These are phyloP conservation scores for Eimeria zaria DNA, from an alignment of 169 alveolate species.

Conservation along the genomic window DNA sequence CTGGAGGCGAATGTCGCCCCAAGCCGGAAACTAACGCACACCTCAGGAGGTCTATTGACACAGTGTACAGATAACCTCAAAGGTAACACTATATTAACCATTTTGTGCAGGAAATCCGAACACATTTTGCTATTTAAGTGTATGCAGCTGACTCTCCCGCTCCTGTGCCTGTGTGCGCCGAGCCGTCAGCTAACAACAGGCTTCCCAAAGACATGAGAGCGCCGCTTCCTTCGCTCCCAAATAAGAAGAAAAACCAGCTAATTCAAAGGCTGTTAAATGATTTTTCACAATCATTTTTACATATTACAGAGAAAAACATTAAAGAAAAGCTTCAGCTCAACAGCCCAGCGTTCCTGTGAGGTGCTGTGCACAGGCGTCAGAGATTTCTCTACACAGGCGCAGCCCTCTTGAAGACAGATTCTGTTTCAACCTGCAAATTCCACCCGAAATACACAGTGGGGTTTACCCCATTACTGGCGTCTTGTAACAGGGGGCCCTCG, in stretches of 20 bases:
- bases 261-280: background rate
- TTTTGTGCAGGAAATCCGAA: background rate
- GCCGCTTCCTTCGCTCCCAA: background rate
- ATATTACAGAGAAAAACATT: background rate
- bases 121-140: background rate
- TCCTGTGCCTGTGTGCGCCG: conserved; percentile 28
- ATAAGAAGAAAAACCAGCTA: background rate
- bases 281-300: background rate
- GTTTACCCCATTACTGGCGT: background rate
- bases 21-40: conserved; percentile 42
- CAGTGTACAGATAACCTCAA: background rate
- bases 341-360: background rate
- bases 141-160: background rate
- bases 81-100: background rate
- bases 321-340: background rate
- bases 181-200: background rate
- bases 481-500: background rate
- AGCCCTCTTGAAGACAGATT: background rate
- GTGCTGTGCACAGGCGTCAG: conserved; percentile 1
- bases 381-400: background rate
- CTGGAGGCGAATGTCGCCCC: conserved; percentile 62
- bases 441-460: background rate
- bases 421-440: background rate
- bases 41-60: background rate
- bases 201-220: conserved; percentile 12